Evolutionary conservation across 2,329 filamentous ascomycete species (phyloP).

Genomic region (Shiraia bambusicola): DNA sequence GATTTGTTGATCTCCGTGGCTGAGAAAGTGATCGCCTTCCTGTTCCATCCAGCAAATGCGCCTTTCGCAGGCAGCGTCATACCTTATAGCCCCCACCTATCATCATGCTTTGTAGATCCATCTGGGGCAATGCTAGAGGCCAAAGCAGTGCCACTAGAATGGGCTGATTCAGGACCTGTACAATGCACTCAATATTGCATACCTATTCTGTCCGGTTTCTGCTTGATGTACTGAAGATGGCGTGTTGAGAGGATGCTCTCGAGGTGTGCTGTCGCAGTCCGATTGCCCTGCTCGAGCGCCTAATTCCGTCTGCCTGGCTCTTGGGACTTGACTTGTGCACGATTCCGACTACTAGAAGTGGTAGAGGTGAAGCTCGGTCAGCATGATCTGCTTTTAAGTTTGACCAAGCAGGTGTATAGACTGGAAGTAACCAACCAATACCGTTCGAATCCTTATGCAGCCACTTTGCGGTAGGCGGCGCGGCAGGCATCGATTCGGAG

Average conservation of each 20-base stretch:
- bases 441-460: constrained; percentile 12
- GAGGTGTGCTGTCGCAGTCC: background rate
- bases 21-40: too few species aligned
- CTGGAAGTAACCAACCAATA: constrained; percentile 14
- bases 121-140: too few species aligned
- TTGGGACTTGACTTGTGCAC: constrained; percentile 7
- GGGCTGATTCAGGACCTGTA: constrained; percentile 1
- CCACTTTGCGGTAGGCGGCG: constrained; percentile 14
- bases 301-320: constrained; percentile 26
- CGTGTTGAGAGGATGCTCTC: background rate
- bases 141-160: too few species aligned
- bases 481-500: constrained; percentile 25
- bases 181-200: constrained; percentile 7
- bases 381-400: background rate
- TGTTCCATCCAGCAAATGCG: too few species aligned
- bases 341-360: background rate
- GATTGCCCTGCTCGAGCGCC: constrained; percentile 13
- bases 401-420: background rate
- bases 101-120: too few species aligned
- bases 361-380: too few species aligned
- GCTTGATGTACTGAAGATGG: constrained; percentile 4
- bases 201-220: constrained; percentile 8
- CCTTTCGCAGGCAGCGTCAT: too few species aligned
- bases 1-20: too few species aligned
- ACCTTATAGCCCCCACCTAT: too few species aligned